These are phyloP conservation scores for Yueomyces sinensis DNA, from an alignment of 805 yeast species.

Conservation along the genomic window DNA sequence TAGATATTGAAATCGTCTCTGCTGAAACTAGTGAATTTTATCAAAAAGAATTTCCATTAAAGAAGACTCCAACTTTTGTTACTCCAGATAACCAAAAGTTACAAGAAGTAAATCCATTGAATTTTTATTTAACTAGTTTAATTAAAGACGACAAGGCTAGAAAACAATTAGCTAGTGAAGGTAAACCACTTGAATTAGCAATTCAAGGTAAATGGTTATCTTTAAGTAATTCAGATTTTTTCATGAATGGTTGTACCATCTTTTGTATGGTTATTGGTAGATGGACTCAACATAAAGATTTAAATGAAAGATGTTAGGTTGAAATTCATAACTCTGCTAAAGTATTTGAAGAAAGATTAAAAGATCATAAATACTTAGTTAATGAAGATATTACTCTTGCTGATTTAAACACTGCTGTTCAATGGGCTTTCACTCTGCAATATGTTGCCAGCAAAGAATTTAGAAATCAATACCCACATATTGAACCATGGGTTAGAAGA, in stretches of 20 bases:
- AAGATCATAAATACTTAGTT: not conserved
- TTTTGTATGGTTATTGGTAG: not conserved
- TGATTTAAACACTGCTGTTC: slow-evolving; percentile 11
- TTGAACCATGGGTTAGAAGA: slow-evolving; percentile 17
- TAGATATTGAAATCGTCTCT: not conserved
- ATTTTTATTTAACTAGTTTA: too few species aligned
- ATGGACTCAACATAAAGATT: not conserved
- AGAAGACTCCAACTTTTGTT: not conserved
- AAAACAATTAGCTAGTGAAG: not conserved
- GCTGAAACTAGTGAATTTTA: not conserved
- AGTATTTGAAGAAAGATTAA: not conserved
- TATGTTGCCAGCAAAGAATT: slow-evolving; percentile 46
- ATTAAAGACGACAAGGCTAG: not conserved
- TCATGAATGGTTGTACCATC: not conserved
- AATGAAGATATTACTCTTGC: slow-evolving; percentile 41
- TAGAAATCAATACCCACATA: slow-evolving; percentile 47
- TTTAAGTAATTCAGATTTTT: not conserved
- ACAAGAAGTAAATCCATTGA: not conserved
- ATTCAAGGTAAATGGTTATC: not conserved
- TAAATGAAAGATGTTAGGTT: not conserved
- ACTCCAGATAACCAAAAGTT: not conserved
- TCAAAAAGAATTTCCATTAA: not conserved
- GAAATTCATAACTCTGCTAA: not conserved
- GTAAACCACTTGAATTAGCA: not conserved
- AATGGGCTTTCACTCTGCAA: slow-evolving; percentile 24